Evolutionary conservation across 1,284 basidiomycete species (phyloP), one percentile per base, ranked within the genome.

Genomic region (Ustanciosporium gigantosporum): DNA sequence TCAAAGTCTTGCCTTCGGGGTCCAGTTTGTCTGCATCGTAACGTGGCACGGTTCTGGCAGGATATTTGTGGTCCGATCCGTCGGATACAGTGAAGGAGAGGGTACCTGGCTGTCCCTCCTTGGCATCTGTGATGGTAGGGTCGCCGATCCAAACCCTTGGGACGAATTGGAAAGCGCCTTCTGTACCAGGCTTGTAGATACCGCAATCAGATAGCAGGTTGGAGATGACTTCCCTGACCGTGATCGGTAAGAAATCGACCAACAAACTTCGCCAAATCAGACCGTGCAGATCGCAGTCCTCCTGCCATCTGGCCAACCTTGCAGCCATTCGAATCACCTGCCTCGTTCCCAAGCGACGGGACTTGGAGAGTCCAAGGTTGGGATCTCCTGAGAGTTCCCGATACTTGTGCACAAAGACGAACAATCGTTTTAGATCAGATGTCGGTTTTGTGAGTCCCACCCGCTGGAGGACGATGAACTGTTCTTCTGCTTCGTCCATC

Each of bases 401-500:
- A 43, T 79, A 79, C n/a, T 52, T 41, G 19, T 56, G 43, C 22
- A 75, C 73, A 25, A 79, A 79, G 3, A 57, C 51, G 22, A 75
- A 61, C 14, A 77, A 52, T 1, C 31, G 42, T 32, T 74, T 69
- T 37, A 75, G 53, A 27, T 46, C 44, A 0, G 50, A 46, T 0
- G 46, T 44, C 9, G 45, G 49, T 11, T 31, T 29, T 4, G 34
- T 11, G 3, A 53, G 46, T 11, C 60, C 48, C 5, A 68, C 44
- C 23, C 66, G 57, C 8, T 49, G 34, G 29, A 59, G 49, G 1
- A 77, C 52, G 4, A 77, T 57, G 29, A 59, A 52, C 5, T 56
- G 60, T 50, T 79, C 79, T 42, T 79, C 79, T 15, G 40, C 58
- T 7, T 62, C 50, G n/a, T 70, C 52, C 79, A 79, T 79, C 2